Base-by-base conservation (phyloP, 805 yeast species). In the Starmerella kuoi region DNA sequence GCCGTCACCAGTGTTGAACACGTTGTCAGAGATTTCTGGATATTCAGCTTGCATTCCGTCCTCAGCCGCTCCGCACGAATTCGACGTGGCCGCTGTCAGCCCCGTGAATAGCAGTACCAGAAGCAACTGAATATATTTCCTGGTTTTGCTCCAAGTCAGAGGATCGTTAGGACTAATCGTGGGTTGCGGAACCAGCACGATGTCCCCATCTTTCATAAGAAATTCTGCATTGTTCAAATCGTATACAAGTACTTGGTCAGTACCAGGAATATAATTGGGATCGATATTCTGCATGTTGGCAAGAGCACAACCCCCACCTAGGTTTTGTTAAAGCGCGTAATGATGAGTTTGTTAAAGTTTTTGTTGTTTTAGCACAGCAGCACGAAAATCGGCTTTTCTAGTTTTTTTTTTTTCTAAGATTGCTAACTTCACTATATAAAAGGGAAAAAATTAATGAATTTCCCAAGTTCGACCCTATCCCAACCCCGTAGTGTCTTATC, bases 1-100 rank as follows among this genome's bases (percentile, higher is more conserved):
- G 49, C 91, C 88, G 2, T 87, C 86, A 42, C 87, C 88, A 0
- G 83, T 74, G 58, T 79, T 79, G 79, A 80, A 79, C 8, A 79
- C 61, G 49, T 68, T 74, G 55, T 76, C 79, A 5, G 79, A 67
- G 49, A 80, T 76, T 14, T 72, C 77, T 3, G 49, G 47, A 51
- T 76, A 76, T n/a, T 65, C 60, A 44, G 66, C 75, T 48, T 77
- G 75, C 50, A 80, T 61, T 1, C 76, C 70, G 48, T 77, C 82
- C 52, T 79, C 85, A 5, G 79, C 69, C 2, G 85, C 68, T 25
- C 82, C 79, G 1, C 86, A 85, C 56, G 75, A 79, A 57, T 81
- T 81, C 4, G 87, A 72, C 18, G 74, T 71, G 11, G 77, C 71
- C 15, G 68, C 58, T 21, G 70, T 65, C 40, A 66, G 58, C 40